Evolutionary conservation across 1,284 basidiomycete species (phyloP).

Genomic region (Irpex lacteus): DNA sequence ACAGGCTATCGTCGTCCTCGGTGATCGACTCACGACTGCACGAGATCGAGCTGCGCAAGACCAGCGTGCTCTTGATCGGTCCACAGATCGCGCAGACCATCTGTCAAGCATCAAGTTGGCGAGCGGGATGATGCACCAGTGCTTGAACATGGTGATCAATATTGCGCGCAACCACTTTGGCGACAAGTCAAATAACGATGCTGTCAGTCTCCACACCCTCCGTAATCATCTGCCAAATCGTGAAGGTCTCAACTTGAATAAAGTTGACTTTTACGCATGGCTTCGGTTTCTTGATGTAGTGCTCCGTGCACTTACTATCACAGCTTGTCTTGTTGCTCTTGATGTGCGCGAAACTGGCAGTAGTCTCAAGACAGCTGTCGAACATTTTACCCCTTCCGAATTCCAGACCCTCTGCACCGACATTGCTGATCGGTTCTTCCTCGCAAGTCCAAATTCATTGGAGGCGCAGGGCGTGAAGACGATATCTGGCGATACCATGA

Average conservation of each 20-base stretch:
- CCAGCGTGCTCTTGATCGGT: constrained; percentile 5
- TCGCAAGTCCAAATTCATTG: background rate
- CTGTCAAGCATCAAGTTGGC: background rate
- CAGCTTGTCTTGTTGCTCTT: background rate
- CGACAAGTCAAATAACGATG: background rate
- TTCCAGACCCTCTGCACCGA: background rate
- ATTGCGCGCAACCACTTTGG: background rate
- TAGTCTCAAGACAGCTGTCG: background rate
- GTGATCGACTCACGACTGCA: constrained; percentile 3
- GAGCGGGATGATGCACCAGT: constrained; percentile 7
- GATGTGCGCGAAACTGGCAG: background rate
- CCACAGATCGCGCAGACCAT: background rate
- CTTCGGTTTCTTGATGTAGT: background rate
- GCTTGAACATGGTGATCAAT: constrained; percentile 3
- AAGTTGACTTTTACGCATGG: constrained; percentile 3
- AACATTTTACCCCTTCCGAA: too few species aligned
- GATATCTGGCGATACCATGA: background rate
- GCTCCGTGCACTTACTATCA: background rate
- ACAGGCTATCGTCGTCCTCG: background rate
- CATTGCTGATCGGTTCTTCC: background rate
- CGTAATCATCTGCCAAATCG: background rate
- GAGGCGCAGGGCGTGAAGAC: background rate
- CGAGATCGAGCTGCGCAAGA: constrained; percentile 6
- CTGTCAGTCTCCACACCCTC: background rate
- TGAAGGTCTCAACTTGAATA: background rate